Evolutionary conservation across 352 stramenopile species (phyloP), one percentile per base, ranked within the genome.

Genomic region (Globisporangium sylvaticum): DNA sequence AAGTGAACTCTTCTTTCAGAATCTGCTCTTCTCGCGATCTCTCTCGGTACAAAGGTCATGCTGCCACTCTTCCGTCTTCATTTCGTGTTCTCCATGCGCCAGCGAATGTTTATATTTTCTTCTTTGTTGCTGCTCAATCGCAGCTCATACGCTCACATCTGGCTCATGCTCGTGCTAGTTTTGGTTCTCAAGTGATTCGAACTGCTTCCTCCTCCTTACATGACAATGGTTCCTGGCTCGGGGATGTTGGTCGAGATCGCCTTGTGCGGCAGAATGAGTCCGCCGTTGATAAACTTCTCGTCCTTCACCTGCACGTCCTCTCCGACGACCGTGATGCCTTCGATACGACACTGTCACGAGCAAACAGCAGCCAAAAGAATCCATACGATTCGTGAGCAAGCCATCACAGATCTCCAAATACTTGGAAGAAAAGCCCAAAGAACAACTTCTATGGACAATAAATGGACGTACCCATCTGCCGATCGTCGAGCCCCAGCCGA

Each of bases 241-340:
- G 84, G 85, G 48, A 93, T 92, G 70, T 83, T 94, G 55, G 83
- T 73, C 7, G 89, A 95, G 73, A 96, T 95, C 70, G 84, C 86
- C 66, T 95, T 95, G 74, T 96, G 89, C 46, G 89, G 89, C 61
- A 96, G 67, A 68, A 96, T 91, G 70, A 96, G 83, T 24, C 83
- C 87, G 42, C 89, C 89, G 65, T 96, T 95, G 74, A 96, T 92
- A 72, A 88, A 94, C 73, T 91, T 90, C 62, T 95, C 89, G 65
- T 95, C 87, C 67, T 94, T 94, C 37, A 95, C 83, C 67, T 93
- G 83, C 58, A 96, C 89, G 44, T 96, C 89, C 62, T 96, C 89
- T 22, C 89, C 89, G 15, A 96, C 81, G 24, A 96, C 87, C 15
- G 86, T 94, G 50, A 78, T 91, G 39, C 87, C 87, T 69, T 95